phyloP scores from a whole-genome alignment of 2,329 filamentous ascomycete genomes.

The Paraphaeosphaeria minitans region DNA sequence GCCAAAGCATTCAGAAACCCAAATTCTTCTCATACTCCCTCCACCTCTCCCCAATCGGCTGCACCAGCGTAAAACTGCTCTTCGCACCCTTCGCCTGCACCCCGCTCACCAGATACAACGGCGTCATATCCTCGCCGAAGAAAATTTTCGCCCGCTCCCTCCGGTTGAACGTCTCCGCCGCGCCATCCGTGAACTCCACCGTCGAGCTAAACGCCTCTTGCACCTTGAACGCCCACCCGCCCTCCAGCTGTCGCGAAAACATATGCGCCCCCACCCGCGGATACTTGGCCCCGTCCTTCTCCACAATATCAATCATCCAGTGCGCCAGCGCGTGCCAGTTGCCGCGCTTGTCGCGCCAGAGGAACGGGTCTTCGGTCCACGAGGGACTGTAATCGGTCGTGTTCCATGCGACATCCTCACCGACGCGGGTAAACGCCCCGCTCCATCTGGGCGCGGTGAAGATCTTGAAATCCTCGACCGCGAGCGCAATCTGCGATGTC shows the following conservation, averaged over 20 bases:
- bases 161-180: conserved; percentile 47
- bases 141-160: conserved; percentile 57
- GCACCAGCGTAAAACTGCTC: conserved; percentile 50
- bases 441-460: conserved; percentile 35
- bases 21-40: conserved; percentile 17
- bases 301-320: conserved; percentile 39
- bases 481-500: conserved; percentile 40
- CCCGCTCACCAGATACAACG: conserved; percentile 55
- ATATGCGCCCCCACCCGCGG: conserved; percentile 44
- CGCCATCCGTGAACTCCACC: conserved; percentile 49
- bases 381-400: conserved; percentile 25
- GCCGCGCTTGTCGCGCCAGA: conserved; percentile 46
- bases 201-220: conserved; percentile 37
- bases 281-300: conserved; percentile 30
- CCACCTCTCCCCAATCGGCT: conserved; percentile 40
- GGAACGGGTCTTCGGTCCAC: conserved; percentile 41
- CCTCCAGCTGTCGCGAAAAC: conserved; percentile 34
- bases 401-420: conserved; percentile 24
- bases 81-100: conserved; percentile 50
- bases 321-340: conserved; percentile 45
- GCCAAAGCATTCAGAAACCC: conserved; percentile 14
- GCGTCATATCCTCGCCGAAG: conserved; percentile 55
- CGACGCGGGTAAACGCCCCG: conserved; percentile 32
- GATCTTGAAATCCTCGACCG: conserved; percentile 46
- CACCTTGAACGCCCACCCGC: conserved; percentile 41